These are phyloP conservation scores for Nepenthes mirabilis DNA, from an alignment of 148 eudicot species.

Conservation along the genomic window DNA sequence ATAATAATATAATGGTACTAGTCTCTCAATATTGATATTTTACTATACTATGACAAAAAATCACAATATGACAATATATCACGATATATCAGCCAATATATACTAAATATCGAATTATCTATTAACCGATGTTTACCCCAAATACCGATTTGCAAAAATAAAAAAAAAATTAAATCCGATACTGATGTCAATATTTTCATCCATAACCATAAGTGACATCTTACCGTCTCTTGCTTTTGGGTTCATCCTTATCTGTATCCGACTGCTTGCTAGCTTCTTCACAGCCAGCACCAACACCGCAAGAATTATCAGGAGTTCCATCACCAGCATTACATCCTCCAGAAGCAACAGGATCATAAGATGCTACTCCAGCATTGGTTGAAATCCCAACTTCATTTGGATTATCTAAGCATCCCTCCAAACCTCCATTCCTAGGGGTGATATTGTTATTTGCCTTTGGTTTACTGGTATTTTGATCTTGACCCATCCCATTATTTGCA, in stretches of 20 bases:
- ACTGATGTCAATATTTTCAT: too few species aligned
- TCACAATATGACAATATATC: too few species aligned
- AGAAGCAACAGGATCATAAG: conserved; percentile 13
- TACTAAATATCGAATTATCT: too few species aligned
- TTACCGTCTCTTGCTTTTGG: conserved; percentile 65
- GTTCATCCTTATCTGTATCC: conserved; percentile 30
- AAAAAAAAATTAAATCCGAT: too few species aligned
- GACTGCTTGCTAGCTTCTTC: conserved; percentile 22
- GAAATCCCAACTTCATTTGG: conserved; percentile 16
- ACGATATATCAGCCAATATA: too few species aligned
- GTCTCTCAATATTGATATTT: too few species aligned
- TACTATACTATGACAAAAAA: too few species aligned
- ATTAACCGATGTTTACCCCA: too few species aligned
- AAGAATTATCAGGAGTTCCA: conserved; percentile 16
- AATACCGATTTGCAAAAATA: too few species aligned
- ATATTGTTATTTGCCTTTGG: conserved; percentile 11
- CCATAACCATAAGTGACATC: not conserved
- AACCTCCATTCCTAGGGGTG: conserved; percentile 18
- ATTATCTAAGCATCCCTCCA: conserved; percentile 15
- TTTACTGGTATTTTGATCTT: conserved; percentile 14
- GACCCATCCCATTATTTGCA: conserved; percentile 16
- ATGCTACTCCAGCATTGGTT: conserved; percentile 8
- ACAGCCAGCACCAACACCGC: conserved; percentile 23
- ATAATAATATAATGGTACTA: too few species aligned
- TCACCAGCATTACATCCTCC: conserved; percentile 11